These are phyloP conservation scores for Vitis rotundifolia DNA, from an alignment of 164 flowering plant species.

Conservation along the genomic window DNA sequence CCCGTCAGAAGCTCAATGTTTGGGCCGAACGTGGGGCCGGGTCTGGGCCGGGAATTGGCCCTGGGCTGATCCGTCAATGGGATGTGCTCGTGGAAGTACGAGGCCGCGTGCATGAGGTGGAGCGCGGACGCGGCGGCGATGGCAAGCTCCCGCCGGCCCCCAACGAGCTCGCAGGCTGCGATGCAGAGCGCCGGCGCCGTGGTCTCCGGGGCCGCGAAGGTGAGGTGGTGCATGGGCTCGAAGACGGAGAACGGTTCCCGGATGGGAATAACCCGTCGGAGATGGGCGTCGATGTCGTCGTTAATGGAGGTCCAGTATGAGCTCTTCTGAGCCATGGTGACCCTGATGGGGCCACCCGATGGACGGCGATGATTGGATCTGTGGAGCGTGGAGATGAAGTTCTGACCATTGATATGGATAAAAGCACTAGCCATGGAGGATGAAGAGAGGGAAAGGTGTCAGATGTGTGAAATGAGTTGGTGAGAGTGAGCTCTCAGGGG, in stretches of 20 bases:
- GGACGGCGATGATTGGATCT: slow-evolving; percentile 18
- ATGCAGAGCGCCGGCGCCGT: slow-evolving; percentile 57
- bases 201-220: slow-evolving; percentile 51
- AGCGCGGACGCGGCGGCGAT: slow-evolving; percentile 61
- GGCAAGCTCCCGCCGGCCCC: slow-evolving; percentile 53
- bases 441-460: background rate
- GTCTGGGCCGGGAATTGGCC: slow-evolving; percentile 7
- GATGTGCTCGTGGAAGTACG: slow-evolving; percentile 45
- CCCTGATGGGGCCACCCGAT: slow-evolving; percentile 5
- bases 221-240: slow-evolving; percentile 63
- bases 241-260: slow-evolving; percentile 42
- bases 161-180: slow-evolving; percentile 69
- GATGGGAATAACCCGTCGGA: slow-evolving; percentile 37
- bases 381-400: background rate
- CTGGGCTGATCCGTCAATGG: slow-evolving; percentile 25
- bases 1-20: slow-evolving; percentile 57
- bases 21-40: slow-evolving; percentile 23
- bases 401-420: background rate
- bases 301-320: slow-evolving; percentile 46
- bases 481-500: too few relatives aligned
- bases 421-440: background rate
- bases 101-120: slow-evolving; percentile 53
- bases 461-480: too few relatives aligned
- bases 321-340: slow-evolving; percentile 17
- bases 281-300: slow-evolving; percentile 44